Conservation (phyloP, 2,329 filamentous ascomycete species). For the Penicillium freii region DNA sequence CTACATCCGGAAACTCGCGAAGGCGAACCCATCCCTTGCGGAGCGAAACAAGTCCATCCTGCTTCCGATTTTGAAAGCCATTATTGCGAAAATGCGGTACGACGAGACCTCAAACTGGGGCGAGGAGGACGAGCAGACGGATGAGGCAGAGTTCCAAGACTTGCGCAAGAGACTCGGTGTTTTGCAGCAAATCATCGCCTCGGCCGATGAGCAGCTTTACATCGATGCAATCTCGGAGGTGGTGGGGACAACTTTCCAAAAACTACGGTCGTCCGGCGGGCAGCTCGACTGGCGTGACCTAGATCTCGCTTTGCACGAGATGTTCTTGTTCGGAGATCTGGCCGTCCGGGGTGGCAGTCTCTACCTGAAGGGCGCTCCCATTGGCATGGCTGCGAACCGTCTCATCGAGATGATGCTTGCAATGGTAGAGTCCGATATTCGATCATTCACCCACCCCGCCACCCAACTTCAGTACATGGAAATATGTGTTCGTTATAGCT, state of each 20-base stretch:
- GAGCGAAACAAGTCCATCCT: constrained; percentile 77
- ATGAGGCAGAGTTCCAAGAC: constrained; percentile 96
- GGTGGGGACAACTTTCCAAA: constrained; percentile 82
- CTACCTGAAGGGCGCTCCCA: constrained; percentile 81
- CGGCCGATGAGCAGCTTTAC: constrained; percentile 83
- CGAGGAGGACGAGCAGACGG: constrained; percentile 88
- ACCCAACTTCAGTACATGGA: constrained; percentile 98
- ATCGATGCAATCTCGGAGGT: constrained; percentile 83
- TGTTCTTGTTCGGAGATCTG: constrained; percentile 92
- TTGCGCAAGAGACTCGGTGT: constrained; percentile 85
- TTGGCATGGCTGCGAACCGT: constrained; percentile 73
- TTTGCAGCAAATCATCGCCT: constrained; percentile 87
- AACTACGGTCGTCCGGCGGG: constrained; percentile 68
- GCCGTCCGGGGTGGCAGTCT: constrained; percentile 84
- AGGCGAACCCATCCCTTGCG: constrained; percentile 62
- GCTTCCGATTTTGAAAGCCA: constrained; percentile 82
- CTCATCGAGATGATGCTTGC: constrained; percentile 90
- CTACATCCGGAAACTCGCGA: constrained; percentile 78
- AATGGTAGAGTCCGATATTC: constrained; percentile 90
- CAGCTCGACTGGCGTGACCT: constrained; percentile 92
- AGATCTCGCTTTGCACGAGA: constrained; percentile 89
- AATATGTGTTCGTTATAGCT: constrained; percentile 89
- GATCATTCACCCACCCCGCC: constrained; percentile 81
- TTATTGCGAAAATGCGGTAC: constrained; percentile 94
- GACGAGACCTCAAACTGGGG: constrained; percentile 94